phyloP scores from a whole-genome alignment of 1,284 basidiomycete species.

The Naganishia sp. region DNA sequence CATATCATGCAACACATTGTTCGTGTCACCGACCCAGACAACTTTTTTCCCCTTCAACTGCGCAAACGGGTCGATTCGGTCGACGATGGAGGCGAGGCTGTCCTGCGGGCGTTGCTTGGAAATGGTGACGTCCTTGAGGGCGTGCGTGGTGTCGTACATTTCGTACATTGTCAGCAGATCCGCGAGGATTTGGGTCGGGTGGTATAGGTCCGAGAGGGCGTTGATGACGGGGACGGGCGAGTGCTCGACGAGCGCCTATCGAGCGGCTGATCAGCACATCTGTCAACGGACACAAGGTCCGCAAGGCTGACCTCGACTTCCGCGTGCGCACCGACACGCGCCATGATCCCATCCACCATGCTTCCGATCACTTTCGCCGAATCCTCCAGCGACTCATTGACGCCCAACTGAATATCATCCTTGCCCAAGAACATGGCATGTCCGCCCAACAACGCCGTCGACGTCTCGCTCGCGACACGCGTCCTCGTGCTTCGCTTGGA shows the following conservation, averaged over 20 bases:
- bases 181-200: slow-evolving; percentile 93
- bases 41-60: slow-evolving; percentile 65
- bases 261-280: slow-evolving; percentile 15
- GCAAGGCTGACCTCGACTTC: slow-evolving; percentile 76
- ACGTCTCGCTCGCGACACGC: slow-evolving; percentile 83
- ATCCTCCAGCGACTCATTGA: slow-evolving; percentile 87
- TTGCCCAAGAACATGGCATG: slow-evolving; percentile 88
- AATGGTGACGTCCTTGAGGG: slow-evolving; percentile 3
- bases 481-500: slow-evolving; percentile 92
- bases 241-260: slow-evolving; percentile 79
- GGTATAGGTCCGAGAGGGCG: slow-evolving; percentile 92
- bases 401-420: slow-evolving; percentile 92
- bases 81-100: slow-evolving; percentile 1
- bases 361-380: slow-evolving; percentile 80
- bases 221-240: slow-evolving; percentile 93
- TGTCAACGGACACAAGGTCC: background rate
- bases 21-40: slow-evolving; percentile 92
- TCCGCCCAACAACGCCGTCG: slow-evolving; percentile 74
- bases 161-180: slow-evolving; percentile 90
- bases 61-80: slow-evolving; percentile 39
- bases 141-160: slow-evolving; percentile 35
- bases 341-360: slow-evolving; percentile 97
- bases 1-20: slow-evolving; percentile 97
- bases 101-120: slow-evolving; percentile 30
- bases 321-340: slow-evolving; percentile 84